Evolutionary conservation across 2,329 filamentous ascomycete species (phyloP).

Genomic region (Neoarthrinium moseri): DNA sequence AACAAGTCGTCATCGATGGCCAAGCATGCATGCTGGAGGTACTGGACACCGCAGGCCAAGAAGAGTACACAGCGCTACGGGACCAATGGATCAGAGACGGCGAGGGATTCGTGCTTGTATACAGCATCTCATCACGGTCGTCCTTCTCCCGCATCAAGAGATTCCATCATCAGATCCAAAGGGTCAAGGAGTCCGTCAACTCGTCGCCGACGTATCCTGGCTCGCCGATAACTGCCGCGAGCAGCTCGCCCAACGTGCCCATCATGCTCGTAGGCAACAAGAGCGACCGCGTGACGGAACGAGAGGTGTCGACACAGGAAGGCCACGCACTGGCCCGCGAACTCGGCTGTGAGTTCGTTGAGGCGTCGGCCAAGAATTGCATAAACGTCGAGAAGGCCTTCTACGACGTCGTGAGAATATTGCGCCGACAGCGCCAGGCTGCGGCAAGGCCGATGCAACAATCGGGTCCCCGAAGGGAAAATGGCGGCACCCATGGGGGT

Average conservation of each 20-base stretch:
- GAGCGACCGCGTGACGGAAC: conserved; percentile 92
- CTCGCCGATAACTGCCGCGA: conserved; percentile 63
- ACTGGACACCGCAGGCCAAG: conserved; percentile 94
- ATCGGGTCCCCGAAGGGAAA: conserved; percentile 16
- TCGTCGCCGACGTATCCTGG: conserved; percentile 76
- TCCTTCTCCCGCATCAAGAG: conserved; percentile 93
- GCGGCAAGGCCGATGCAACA: conserved; percentile 36
- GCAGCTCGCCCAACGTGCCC: conserved; percentile 70
- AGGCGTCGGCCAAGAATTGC: conserved; percentile 96
- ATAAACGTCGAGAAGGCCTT: conserved; percentile 99
- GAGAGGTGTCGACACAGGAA: conserved; percentile 95
- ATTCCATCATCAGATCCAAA: conserved; percentile 95
- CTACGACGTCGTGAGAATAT: conserved; percentile 91
- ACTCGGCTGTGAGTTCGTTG: conserved; percentile 92
- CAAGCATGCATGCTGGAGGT: conserved; percentile 98
- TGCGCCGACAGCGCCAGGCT: conserved; percentile 77
- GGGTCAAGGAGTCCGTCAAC: conserved; percentile 88
- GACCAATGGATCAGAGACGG: conserved; percentile 99
- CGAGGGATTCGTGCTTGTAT: conserved; percentile 95
- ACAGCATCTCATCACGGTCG: conserved; percentile 95
- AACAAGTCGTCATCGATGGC: conserved; percentile 89
- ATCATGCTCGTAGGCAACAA: conserved; percentile 99
- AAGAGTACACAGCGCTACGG: conserved; percentile 94
- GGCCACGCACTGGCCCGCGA: conserved; percentile 88
- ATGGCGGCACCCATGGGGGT: conserved; percentile 18